These are phyloP conservation scores for Centaurea solstitialis DNA, from an alignment of 129 eudicot genomes.

Conservation along the genomic window DNA sequence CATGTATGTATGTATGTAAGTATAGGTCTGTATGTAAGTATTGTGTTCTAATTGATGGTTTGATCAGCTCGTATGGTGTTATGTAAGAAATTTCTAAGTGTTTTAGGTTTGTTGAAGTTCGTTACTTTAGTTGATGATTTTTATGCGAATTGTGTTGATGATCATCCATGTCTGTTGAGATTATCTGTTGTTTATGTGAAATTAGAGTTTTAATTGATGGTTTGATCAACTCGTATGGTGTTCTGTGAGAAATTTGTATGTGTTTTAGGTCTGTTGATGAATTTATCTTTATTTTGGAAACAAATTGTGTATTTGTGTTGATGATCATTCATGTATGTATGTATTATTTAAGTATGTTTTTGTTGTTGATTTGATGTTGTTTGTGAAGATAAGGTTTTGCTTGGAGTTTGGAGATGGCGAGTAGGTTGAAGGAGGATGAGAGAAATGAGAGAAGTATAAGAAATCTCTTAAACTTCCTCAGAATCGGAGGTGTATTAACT, in stretches of 20 bases:
- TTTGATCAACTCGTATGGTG: not conserved
- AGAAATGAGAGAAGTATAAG: constrained; percentile 67
- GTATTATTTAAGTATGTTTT: constrained; percentile 20
- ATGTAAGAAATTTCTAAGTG: not conserved
- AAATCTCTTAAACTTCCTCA: constrained; percentile 65
- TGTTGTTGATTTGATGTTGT: constrained; percentile 19
- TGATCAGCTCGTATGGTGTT: not conserved
- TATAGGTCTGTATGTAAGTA: too few relatives aligned
- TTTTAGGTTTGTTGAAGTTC: too few relatives aligned
- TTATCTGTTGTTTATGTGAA: constrained; percentile 5
- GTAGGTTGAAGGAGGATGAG: constrained; percentile 65
- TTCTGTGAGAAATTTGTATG: not conserved
- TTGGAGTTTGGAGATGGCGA: constrained; percentile 47
- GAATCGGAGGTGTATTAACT: constrained; percentile 80
- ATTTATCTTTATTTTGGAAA: constrained; percentile 16
- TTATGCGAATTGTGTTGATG: constrained; percentile 19
- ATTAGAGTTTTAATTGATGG: not conserved
- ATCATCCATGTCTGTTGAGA: not conserved
- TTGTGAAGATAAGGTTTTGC: constrained; percentile 30
- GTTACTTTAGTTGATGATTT: not conserved
- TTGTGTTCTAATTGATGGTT: not conserved
- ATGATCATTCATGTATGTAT: constrained; percentile 9
- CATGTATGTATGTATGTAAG: not conserved
- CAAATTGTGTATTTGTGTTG: constrained; percentile 2
- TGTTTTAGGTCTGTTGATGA: not conserved